Evolutionary conservation across 2,329 filamentous ascomycete genomes (phyloP), one percentile per base, ranked within the genome.

Genomic region (Penicillium paneum): DNA sequence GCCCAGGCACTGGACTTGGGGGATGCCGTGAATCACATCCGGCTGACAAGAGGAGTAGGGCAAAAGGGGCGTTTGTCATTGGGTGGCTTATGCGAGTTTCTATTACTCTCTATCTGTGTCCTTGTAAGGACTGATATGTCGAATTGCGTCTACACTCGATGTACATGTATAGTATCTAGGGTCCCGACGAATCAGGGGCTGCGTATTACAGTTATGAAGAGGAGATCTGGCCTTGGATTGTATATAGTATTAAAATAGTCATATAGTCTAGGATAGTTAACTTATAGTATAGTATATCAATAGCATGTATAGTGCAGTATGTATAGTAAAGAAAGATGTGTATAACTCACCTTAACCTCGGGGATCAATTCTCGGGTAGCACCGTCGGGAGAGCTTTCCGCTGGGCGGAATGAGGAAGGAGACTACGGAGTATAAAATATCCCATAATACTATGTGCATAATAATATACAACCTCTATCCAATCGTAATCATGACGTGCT

Each of bases 281-380:
- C n/a, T n/a, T n/a, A 5, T 15, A 32, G 6, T 3, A 32, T 32
- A 32, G 13, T 8, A 15, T 32, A 15, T 7, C 15, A 32, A 13
- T 32, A 8, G 26, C 15, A 21, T n/a, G 15, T n/a, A 15, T 15
- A 19, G 31, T 32, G 11, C 10, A 28, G 12, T 10, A n/a, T 12
- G 28, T 17, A 41, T n/a, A n/a, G n/a, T n/a, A n/a, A n/a, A n/a
- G n/a, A n/a, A n/a, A n/a, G n/a, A n/a, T n/a, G n/a, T n/a, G n/a
- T n/a, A n/a, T n/a, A n/a, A 41, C 24, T 5, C 42, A 56, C 57
- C 57, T 57, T 63, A 65, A 65, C 63, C 64, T 65, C 63, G 63
- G 64, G 43, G 24, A 35, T 49, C 40, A 43, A 50, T 29, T 42
- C 42, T 60, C 64, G 64, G 64, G 55, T 64, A 62, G 52, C 54